These are phyloP conservation scores for Yarrowia sp. DNA, from an alignment of 805 yeast genomes.

Conservation along the genomic window DNA sequence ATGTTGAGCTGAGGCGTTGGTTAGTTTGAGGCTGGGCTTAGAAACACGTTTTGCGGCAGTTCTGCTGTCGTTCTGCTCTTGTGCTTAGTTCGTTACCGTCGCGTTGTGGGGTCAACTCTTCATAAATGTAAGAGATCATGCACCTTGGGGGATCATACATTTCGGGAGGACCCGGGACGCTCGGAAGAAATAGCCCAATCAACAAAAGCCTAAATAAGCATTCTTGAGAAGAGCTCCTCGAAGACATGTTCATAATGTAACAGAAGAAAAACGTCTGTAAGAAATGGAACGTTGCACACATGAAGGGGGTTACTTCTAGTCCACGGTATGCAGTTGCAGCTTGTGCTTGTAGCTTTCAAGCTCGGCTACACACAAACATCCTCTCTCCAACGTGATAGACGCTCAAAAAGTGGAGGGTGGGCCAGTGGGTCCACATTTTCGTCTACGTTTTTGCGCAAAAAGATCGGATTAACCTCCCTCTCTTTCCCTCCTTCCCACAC, in stretches of 20 bases:
- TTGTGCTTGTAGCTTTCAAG: no score
- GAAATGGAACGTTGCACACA: not conserved
- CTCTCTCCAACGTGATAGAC: no score
- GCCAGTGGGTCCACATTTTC: constrained; percentile 9
- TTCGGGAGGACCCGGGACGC: constrained; percentile 9
- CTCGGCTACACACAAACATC: no score
- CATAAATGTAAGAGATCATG: constrained; percentile 14
- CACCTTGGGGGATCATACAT: constrained; percentile 23
- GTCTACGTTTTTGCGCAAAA: not conserved
- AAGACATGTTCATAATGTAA: constrained; percentile 2
- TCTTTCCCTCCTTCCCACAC: not conserved
- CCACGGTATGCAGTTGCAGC: no score
- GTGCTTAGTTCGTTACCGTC: no score
- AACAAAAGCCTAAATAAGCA: not conserved
- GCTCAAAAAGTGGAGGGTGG: no score
- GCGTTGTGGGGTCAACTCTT: constrained; percentile 11
- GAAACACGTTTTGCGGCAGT: no score
- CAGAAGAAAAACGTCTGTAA: not conserved
- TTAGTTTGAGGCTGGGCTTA: no score
- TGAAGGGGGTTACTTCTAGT: no score
- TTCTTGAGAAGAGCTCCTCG: no score
- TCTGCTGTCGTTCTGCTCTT: no score
- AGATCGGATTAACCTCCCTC: not conserved
- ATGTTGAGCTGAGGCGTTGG: no score
- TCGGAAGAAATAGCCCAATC: constrained; percentile 17